Conservation (phyloP, 306 rosid genomes). For the Lupinus albus region DNA sequence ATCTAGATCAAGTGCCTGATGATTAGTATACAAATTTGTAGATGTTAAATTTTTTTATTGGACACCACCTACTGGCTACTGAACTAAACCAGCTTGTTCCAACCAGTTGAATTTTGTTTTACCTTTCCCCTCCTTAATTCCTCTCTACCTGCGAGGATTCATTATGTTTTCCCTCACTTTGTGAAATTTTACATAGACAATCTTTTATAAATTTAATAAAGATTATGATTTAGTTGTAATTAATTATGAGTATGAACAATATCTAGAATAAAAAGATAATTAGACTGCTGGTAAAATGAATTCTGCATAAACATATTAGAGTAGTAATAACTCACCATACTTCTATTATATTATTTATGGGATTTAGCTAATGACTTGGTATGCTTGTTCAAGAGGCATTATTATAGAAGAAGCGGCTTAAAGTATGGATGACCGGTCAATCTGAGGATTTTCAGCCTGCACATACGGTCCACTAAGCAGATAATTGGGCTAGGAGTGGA, state of each 20-base stretch:
- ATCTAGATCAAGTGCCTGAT: constrained; percentile 37
- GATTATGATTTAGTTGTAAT: too few relatives aligned
- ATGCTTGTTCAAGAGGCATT: constrained; percentile 19
- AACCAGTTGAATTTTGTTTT: constrained; percentile 32
- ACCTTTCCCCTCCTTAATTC: neutral
- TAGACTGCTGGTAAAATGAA: too few relatives aligned
- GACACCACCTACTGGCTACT: constrained; percentile 4
- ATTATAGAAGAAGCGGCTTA: neutral
- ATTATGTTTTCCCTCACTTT: too few relatives aligned
- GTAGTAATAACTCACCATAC: too few relatives aligned
- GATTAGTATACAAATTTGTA: constrained; percentile 45
- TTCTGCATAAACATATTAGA: too few relatives aligned
- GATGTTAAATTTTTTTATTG: constrained; percentile 48
- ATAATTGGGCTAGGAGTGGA: neutral
- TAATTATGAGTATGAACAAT: too few relatives aligned
- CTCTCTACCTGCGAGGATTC: too few relatives aligned
- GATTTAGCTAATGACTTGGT: constrained; percentile 19
- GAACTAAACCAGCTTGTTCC: constrained; percentile 38
- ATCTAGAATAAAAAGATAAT: too few relatives aligned
- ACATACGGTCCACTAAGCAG: neutral
- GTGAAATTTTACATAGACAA: too few relatives aligned
- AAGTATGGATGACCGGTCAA: neutral
- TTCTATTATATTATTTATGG: neutral
- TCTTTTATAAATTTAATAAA: too few relatives aligned
- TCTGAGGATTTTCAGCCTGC: neutral